These are phyloP conservation scores for Solanum paucissectum DNA, from an alignment of 257 asterid species.

Conservation along the genomic window DNA sequence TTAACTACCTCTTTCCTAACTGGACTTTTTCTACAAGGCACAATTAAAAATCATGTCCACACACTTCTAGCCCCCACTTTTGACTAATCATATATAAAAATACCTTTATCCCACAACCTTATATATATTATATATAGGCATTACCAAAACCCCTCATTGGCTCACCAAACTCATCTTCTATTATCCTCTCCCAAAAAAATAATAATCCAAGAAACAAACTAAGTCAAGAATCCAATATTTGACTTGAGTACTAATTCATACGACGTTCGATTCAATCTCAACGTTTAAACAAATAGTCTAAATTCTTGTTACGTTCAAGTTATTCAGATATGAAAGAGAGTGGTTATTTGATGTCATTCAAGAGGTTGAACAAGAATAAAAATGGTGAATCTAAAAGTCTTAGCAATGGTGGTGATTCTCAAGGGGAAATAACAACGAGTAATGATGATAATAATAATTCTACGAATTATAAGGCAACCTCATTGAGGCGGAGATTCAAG, in stretches of 20 bases:
- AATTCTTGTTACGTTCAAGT: neutral
- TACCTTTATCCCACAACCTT: neutral
- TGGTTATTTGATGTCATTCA: slow-evolving; percentile 30
- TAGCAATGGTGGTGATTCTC: neutral
- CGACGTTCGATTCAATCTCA: neutral
- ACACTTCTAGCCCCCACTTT: neutral
- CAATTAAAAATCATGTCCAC: no score
- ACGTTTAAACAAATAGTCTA: neutral
- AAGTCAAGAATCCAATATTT: neutral
- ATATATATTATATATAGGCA: neutral
- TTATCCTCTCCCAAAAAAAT: no score
- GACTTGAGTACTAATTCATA: neutral
- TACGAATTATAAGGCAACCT: neutral
- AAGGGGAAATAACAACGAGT: neutral
- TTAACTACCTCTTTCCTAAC: neutral
- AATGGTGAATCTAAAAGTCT: neutral
- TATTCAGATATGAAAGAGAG: slow-evolving; percentile 35
- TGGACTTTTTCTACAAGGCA: neutral
- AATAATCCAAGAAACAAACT: no score
- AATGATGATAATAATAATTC: neutral
- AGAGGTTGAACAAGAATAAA: slow-evolving; percentile 32
- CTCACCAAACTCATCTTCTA: neutral
- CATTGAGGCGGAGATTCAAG: slow-evolving; percentile 43
- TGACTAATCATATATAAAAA: neutral
- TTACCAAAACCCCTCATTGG: neutral